phyloP scores from a whole-genome alignment of 1,139 yeast species.

The Sugiyamaella xylanicola region DNA sequence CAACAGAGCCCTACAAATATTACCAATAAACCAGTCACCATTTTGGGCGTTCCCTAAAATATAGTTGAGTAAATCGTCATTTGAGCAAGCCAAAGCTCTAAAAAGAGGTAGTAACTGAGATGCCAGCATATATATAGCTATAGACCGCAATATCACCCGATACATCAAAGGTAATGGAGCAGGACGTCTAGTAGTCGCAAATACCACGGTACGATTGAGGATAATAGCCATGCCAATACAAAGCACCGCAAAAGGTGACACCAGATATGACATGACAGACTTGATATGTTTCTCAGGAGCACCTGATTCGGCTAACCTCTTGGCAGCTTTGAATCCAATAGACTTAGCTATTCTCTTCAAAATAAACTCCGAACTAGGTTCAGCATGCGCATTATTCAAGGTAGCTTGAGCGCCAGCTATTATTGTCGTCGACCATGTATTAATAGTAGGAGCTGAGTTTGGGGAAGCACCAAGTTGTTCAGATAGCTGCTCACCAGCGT shows the following conservation, averaged over 20 bases:
- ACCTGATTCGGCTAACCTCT: conserved; percentile 34
- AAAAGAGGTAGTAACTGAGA: conserved; percentile 46
- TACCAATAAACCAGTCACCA: conserved; percentile 12
- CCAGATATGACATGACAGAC: conserved; percentile 42
- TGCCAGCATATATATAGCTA: conserved; percentile 45
- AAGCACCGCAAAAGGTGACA: conserved; percentile 53
- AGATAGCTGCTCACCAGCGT: too few species aligned
- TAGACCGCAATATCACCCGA: conserved; percentile 44
- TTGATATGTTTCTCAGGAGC: conserved; percentile 33
- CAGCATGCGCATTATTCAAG: background rate
- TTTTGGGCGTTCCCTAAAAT: background rate
- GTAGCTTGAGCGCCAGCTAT: background rate
- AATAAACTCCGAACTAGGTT: conserved; percentile 23
- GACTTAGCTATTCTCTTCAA: conserved; percentile 28
- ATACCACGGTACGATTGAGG: conserved; percentile 63
- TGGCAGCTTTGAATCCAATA: conserved; percentile 29
- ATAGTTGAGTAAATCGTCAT: conserved; percentile 26
- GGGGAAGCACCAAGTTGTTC: too few species aligned
- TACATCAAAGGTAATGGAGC: conserved; percentile 38
- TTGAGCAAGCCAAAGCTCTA: conserved; percentile 45
- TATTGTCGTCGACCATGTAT: background rate
- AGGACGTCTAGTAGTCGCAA: conserved; percentile 60
- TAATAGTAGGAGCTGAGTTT: too few species aligned
- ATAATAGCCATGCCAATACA: conserved; percentile 67
- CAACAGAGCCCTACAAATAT: conserved; percentile 1